Conservation (phyloP, 225 moss, liverwort and hornwort species). For the Climacium dendroides region DNA sequence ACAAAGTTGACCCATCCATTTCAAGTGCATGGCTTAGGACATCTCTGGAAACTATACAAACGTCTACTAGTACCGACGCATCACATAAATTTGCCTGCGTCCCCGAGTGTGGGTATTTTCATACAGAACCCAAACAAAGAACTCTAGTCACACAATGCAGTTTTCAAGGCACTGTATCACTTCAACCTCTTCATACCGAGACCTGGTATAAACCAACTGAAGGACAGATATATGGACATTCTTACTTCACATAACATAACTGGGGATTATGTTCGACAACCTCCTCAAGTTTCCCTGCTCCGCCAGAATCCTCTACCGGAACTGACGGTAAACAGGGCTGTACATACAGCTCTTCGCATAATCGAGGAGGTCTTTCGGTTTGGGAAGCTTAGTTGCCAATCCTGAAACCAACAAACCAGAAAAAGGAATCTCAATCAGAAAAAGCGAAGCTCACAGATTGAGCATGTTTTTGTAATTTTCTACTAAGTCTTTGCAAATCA, state of each 20-base stretch:
- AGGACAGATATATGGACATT: not conserved
- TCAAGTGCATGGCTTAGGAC: not conserved
- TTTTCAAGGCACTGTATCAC: not conserved
- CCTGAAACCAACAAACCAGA: conserved; percentile 1
- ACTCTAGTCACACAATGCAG: not conserved
- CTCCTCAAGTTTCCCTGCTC: not conserved
- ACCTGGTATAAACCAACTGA: not conserved
- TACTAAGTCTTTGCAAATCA: not conserved
- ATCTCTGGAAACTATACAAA: not conserved
- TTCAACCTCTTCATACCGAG: not conserved
- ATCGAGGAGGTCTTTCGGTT: conserved; percentile 21
- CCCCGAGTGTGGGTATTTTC: not conserved
- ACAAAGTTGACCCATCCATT: not conserved
- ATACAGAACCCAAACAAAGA: not conserved
- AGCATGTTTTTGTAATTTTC: not conserved
- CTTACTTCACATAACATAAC: not conserved
- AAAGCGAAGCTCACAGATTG: not conserved
- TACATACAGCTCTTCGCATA: conserved; percentile 43
- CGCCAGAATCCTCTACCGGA: not conserved
- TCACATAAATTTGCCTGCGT: not conserved
- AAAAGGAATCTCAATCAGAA: not conserved
- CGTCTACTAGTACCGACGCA: not conserved
- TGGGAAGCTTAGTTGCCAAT: conserved; percentile 41
- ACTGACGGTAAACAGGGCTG: conserved; percentile 20
- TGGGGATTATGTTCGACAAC: not conserved